phyloP scores from a whole-genome alignment of 2,329 filamentous ascomycete species.

The Fusarium foetens region DNA sequence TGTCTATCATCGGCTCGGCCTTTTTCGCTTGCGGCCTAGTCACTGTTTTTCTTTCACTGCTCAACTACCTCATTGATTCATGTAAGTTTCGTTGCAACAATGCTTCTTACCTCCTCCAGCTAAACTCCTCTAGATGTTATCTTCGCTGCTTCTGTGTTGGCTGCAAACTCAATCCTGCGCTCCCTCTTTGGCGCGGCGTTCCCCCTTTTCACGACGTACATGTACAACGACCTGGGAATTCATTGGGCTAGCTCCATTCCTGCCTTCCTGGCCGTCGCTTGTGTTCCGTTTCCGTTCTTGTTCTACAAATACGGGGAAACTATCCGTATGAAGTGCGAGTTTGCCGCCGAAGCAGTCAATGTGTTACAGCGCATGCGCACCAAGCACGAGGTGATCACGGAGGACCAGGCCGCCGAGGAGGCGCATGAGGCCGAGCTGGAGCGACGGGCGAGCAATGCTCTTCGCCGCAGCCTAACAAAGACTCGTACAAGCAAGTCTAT shows the following conservation, averaged over 20 bases:
- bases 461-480: constrained; percentile 33
- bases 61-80: constrained; percentile 75
- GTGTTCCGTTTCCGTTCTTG: constrained; percentile 78
- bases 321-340: constrained; percentile 76
- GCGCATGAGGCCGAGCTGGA: constrained; percentile 42
- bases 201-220: constrained; percentile 74
- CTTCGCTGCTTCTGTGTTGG: constrained; percentile 79
- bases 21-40: constrained; percentile 68
- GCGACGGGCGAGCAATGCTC: constrained; percentile 38
- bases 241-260: constrained; percentile 81
- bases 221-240: constrained; percentile 70
- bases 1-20: constrained; percentile 56
- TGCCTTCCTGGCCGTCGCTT: constrained; percentile 77
- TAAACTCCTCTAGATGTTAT: constrained; percentile 64
- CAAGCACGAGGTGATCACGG: constrained; percentile 44
- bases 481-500: constrained; percentile 7
- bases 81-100: constrained; percentile 48
- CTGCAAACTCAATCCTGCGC: constrained; percentile 76
- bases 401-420: constrained; percentile 44
- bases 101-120: not conserved
- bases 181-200: constrained; percentile 78
- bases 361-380: constrained; percentile 62
- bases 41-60: constrained; percentile 71
- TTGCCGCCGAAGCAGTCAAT: constrained; percentile 71
- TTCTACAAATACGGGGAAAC: constrained; percentile 76